A percentile compares a stretch with the other conserved stretches of the same genome.
These are phyloP conservation scores for Pythium diclinum DNA, from an alignment of 352 stramenopile genomes.

Conservation along the genomic window DNA sequence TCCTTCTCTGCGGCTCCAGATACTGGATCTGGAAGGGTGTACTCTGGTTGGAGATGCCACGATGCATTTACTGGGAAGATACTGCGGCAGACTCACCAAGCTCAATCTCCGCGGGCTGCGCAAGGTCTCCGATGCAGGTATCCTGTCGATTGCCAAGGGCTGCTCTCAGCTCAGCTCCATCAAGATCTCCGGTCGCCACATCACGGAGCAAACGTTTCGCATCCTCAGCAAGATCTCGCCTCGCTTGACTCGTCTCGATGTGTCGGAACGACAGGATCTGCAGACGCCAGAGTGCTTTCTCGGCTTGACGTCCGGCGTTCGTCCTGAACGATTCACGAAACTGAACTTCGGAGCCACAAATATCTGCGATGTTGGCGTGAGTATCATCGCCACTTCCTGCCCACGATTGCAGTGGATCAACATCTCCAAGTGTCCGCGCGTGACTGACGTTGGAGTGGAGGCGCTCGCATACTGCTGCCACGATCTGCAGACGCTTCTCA, in stretches of 20 bases:
- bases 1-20: slow-evolving; percentile 15
- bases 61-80: slow-evolving; percentile 32
- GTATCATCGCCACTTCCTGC: slow-evolving; percentile 45
- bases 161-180: slow-evolving; percentile 40
- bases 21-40: slow-evolving; percentile 63
- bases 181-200: slow-evolving; percentile 50
- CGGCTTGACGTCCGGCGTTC: slow-evolving; percentile 24
- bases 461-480: slow-evolving; percentile 48
- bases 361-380: slow-evolving; percentile 60
- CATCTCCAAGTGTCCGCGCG: slow-evolving; percentile 53
- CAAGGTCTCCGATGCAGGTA: slow-evolving; percentile 52
- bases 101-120: slow-evolving; percentile 55
- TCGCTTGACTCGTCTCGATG: slow-evolving; percentile 37
- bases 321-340: slow-evolving; percentile 20
- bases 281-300: slow-evolving; percentile 44
- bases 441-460: slow-evolving; percentile 52
- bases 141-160: slow-evolving; percentile 45
- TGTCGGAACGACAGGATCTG: slow-evolving; percentile 46
- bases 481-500: slow-evolving; percentile 33
- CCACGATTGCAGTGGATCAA: slow-evolving; percentile 44
- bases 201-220: slow-evolving; percentile 46
- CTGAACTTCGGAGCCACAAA: slow-evolving; percentile 54
- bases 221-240: slow-evolving; percentile 55
- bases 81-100: slow-evolving; percentile 37
- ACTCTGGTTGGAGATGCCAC: slow-evolving; percentile 41